Conservation (phyloP, 305 asterid species). For the Stenogyne calaminthoides region DNA sequence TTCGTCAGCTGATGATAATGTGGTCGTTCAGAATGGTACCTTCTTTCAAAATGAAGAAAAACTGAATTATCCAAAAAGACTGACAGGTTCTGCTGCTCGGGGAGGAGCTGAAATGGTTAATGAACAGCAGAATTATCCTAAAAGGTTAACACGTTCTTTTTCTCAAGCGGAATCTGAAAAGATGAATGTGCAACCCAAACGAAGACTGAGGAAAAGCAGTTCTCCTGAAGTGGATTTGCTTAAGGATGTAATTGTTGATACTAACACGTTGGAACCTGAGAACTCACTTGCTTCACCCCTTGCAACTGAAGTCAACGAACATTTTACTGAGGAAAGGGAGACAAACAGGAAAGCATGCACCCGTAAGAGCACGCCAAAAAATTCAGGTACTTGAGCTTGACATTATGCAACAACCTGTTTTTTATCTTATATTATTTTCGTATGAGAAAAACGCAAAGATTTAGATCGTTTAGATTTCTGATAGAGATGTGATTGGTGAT, state of each 20-base stretch:
- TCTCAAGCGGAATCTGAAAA: constrained; percentile 30
- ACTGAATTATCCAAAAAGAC: constrained; percentile 29
- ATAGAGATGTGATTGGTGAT: not conserved
- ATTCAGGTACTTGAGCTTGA: constrained; percentile 38
- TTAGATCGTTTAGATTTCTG: not conserved
- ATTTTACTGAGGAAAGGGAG: constrained; percentile 19
- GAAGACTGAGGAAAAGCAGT: constrained; percentile 24
- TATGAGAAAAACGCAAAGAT: not conserved
- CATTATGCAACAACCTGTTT: not conserved
- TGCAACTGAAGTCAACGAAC: not conserved
- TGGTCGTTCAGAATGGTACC: not conserved
- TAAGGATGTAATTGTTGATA: not conserved
- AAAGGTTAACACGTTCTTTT: constrained; percentile 40
- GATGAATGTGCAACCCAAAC: constrained; percentile 25
- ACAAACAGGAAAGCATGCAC: not conserved
- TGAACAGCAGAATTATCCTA: constrained; percentile 20
- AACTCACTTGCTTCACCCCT: constrained; percentile 8
- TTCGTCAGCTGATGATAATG: constrained; percentile 4
- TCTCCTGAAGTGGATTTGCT: not conserved
- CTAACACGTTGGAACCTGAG: constrained; percentile 5
- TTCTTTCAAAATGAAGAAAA: not conserved
- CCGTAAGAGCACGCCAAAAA: constrained; percentile 36
- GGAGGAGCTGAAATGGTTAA: constrained; percentile 17
- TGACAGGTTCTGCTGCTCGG: constrained; percentile 40
- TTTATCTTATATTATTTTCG: not conserved